phyloP scores from a whole-genome alignment of 1,284 basidiomycete genomes.

The Sanguinoderma infundibulare region DNA sequence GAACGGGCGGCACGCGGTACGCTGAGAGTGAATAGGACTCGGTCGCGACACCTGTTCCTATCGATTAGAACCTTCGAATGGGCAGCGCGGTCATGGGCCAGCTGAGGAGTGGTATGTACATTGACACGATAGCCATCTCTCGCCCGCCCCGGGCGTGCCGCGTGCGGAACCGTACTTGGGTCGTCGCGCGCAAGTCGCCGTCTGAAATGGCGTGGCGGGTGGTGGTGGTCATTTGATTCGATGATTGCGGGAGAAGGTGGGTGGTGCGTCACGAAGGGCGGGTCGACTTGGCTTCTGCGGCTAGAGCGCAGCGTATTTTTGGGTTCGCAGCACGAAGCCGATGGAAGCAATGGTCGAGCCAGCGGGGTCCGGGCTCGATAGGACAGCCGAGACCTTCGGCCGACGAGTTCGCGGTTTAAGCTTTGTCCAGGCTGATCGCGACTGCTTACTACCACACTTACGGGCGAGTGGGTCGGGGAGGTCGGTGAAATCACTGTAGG shows the following conservation, averaged over 20 bases:
- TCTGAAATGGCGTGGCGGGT: no score
- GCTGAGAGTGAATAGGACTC: not conserved
- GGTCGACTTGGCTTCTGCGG: not conserved
- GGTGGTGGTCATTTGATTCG: not conserved
- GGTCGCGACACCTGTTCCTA: not conserved
- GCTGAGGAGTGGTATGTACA: not conserved
- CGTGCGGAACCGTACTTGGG: not conserved
- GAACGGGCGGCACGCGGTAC: no score
- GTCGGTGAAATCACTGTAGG: no score
- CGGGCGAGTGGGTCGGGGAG: no score
- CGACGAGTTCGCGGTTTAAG: not conserved
- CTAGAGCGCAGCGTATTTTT: not conserved
- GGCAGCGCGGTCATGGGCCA: not conserved
- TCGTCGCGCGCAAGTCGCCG: not conserved
- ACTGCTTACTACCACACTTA: no score
- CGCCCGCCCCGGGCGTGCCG: not conserved
- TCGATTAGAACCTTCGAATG: not conserved
- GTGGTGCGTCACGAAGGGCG: not conserved
- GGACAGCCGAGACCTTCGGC: not conserved
- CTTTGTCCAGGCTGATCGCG: not conserved
- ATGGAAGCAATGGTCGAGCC: not conserved
- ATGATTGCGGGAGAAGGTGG: not conserved
- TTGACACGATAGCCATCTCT: not conserved
- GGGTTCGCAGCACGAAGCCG: not conserved
- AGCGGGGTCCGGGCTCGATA: not conserved